Evolutionary conservation across 345 rosid species (phyloP).

Genomic region (Citrus reticulata): DNA sequence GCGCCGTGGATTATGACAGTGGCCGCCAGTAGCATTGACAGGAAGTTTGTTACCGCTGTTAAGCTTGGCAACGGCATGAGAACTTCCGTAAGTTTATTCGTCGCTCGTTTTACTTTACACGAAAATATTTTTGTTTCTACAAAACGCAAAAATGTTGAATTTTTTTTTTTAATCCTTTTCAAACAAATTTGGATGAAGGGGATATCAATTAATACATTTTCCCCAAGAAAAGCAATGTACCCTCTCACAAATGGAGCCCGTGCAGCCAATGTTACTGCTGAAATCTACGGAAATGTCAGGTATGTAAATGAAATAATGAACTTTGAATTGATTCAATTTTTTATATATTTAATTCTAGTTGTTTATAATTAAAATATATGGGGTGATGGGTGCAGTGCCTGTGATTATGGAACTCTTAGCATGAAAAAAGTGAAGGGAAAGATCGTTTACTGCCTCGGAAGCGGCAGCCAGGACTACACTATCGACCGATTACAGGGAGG

Average conservation of each 20-base stretch:
- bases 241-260: constrained; percentile 62
- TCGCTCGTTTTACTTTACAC: not conserved
- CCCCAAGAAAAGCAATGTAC: constrained; percentile 44
- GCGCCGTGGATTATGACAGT: constrained; percentile 93
- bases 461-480: constrained; percentile 36
- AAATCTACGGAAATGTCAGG: constrained; percentile 48
- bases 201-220: constrained; percentile 56
- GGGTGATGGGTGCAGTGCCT: constrained; percentile 33
- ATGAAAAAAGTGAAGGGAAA: constrained; percentile 56
- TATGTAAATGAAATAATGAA: constrained; percentile 3
- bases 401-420: constrained; percentile 56
- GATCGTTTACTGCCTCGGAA: constrained; percentile 59
- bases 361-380: too few species aligned
- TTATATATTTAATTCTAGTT: too few species aligned
- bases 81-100: constrained; percentile 29
- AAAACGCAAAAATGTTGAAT: not conserved
- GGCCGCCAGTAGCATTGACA: constrained; percentile 62
- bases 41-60: constrained; percentile 48
- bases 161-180: not conserved
- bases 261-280: constrained; percentile 37
- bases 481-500: constrained; percentile 47
- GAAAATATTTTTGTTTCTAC: not conserved
- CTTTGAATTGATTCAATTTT: not conserved
- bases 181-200: constrained; percentile 38
- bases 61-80: constrained; percentile 57